phyloP scores from a whole-genome alignment of 2,329 filamentous ascomycete genomes.

The Pyricularia pennisetigena region DNA sequence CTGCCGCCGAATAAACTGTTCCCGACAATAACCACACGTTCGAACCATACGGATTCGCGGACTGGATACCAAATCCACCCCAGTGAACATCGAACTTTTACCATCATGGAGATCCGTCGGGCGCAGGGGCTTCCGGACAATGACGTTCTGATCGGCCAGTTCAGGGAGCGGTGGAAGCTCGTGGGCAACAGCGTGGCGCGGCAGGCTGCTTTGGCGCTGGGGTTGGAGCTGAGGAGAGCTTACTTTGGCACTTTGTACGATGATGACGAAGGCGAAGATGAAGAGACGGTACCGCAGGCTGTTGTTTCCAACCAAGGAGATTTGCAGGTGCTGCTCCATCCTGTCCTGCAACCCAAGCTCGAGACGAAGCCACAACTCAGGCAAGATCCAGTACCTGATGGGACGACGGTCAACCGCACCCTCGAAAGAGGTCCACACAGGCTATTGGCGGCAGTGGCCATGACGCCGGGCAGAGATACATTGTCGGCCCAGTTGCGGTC shows the following conservation, averaged over 20 bases:
- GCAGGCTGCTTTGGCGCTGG: constrained; percentile 56
- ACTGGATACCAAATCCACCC: constrained; percentile 53
- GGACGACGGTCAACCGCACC: not conserved
- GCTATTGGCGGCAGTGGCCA: not conserved
- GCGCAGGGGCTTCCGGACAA: constrained; percentile 62
- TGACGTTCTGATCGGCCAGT: constrained; percentile 56
- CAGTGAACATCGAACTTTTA: constrained; percentile 49
- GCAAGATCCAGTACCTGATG: not conserved
- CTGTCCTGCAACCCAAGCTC: not conserved
- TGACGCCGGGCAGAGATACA: not conserved
- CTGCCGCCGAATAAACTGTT: constrained; percentile 36
- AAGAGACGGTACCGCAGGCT: not conserved
- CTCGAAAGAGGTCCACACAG: not conserved
- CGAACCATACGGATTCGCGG: constrained; percentile 41
- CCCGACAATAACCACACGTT: constrained; percentile 48
- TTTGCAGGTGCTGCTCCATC: not conserved
- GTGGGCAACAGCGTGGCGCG: constrained; percentile 71
- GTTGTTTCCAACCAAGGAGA: not conserved
- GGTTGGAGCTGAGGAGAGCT: constrained; percentile 52
- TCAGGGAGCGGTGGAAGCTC: constrained; percentile 49
- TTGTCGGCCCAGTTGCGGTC: not conserved
- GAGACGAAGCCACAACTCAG: not conserved
- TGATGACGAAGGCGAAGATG: constrained; percentile 4
- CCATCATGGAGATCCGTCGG: constrained; percentile 55
- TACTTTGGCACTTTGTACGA: constrained; percentile 30